Evolutionary conservation across 1,284 basidiomycete genomes (phyloP), one percentile per base, ranked within the genome.

Genomic region (Hemileia vastatrix): DNA sequence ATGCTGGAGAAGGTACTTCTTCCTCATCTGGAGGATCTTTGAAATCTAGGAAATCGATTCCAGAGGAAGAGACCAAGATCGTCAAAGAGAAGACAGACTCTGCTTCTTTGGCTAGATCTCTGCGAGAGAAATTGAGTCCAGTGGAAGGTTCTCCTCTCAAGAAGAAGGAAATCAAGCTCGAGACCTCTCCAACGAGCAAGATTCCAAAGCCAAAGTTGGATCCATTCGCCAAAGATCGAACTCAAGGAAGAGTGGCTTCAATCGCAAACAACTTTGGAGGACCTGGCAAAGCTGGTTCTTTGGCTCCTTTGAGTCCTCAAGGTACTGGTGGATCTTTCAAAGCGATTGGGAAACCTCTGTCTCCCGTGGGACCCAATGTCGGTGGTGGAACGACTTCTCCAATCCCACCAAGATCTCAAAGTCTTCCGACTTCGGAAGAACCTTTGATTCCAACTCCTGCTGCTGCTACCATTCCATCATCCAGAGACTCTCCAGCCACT

Each of bases 191-290:
- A 4, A 44, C 56, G 0, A 21, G 50, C 36, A 13, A 31, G 19
- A 33, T 32, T 13, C 27, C 47, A 8, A 27, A 40, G 18, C 19
- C n/a, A 31, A 24, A 63, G 11, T 49, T 66, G 50, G 66, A 72
- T 59, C 66, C 67, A 1, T 72, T 72, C 55, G 64, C 67, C 2
- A 71, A 71, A 21, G 66, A 72, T 36, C 59, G 66, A 1, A 66
- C 70, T 0, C 63, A 68, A 8, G 71, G 71, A 1, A 40, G 70
- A 4, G 70, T 72, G 2, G 68, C 71, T 4, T 64, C 64, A 51
- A 67, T 72, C 9, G 70, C 71, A 1, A 59, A 57, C 18, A 50
- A 45, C 24, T 72, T 72, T 44, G 70, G 70, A 1, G 70, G 68
- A 6, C 36, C 63, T 2, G 57, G 45, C 36, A 21, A n/a, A 36